Evolutionary conservation across 2,329 filamentous ascomycete genomes (phyloP).

Genomic region (Knufia petricola): DNA sequence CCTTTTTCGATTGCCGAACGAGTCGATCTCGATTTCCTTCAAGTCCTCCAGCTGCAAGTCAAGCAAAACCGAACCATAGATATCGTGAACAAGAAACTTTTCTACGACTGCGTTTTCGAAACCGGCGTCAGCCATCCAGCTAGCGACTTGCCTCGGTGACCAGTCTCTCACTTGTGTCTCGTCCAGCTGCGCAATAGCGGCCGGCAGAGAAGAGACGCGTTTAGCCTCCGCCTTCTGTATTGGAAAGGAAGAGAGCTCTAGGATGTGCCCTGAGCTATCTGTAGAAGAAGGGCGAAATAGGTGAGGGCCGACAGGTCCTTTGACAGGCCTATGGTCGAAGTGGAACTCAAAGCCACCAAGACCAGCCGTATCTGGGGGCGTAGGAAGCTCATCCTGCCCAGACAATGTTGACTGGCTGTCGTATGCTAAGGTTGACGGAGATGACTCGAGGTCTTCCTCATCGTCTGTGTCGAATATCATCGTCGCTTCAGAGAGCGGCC

Average conservation of each 20-base stretch:
- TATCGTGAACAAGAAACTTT: slow-evolving; percentile 84
- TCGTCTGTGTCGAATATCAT: slow-evolving; percentile 30
- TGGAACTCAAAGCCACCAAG: slow-evolving; percentile 54
- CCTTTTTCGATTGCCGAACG: slow-evolving; percentile 54
- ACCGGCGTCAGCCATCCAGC: slow-evolving; percentile 77
- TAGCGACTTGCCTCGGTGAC: slow-evolving; percentile 31
- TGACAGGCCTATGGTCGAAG: slow-evolving; percentile 37
- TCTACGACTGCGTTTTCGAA: slow-evolving; percentile 69
- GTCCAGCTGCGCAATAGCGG: slow-evolving; percentile 25
- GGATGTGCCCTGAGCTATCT: slow-evolving; percentile 1
- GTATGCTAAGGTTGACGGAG: slow-evolving; percentile 11
- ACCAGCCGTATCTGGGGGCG: slow-evolving; percentile 63
- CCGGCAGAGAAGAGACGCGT: slow-evolving; percentile 20
- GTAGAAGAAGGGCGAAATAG: slow-evolving; percentile 58
- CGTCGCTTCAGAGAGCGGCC: slow-evolving; percentile 27
- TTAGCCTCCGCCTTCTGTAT: slow-evolving; percentile 7
- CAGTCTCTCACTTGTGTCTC: slow-evolving; percentile 26
- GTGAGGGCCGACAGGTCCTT: slow-evolving; percentile 76
- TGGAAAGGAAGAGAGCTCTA: slow-evolving; percentile 1
- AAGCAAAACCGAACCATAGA: slow-evolving; percentile 75
- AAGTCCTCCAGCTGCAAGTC: slow-evolving; percentile 82
- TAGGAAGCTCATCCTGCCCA: slow-evolving; percentile 73
- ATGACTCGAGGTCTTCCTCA: slow-evolving; percentile 26
- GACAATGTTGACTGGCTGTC: slow-evolving; percentile 65
- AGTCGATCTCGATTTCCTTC: slow-evolving; percentile 53